Conservation (phyloP, 768 basidiomycete genomes). For the Rhizopogon vulgaris region DNA sequence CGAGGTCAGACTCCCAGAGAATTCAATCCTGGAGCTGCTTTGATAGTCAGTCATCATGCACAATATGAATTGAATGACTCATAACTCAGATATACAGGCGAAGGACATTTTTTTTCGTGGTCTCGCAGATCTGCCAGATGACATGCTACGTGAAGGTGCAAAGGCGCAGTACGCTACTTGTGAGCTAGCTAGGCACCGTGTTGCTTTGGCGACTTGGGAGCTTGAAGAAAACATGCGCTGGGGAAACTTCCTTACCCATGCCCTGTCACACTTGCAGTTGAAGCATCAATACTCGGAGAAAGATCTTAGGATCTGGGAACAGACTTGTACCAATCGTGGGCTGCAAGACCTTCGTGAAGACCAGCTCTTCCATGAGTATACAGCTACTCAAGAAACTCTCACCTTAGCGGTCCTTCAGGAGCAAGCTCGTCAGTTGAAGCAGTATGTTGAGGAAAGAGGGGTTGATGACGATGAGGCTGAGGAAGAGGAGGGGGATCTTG, state of each 20-base stretch:
- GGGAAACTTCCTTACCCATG: not conserved
- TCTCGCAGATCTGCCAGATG: not conserved
- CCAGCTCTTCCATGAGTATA: not conserved
- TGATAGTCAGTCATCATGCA: not conserved
- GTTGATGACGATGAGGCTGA: no score
- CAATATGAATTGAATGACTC: no score
- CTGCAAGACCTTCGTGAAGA: not conserved
- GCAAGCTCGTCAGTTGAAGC: not conserved
- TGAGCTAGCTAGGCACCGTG: not conserved
- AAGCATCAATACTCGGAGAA: not conserved
- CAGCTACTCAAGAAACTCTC: not conserved
- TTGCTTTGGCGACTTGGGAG: not conserved
- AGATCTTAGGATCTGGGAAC: not conserved
- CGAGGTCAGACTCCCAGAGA: not conserved
- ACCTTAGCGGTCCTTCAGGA: not conserved
- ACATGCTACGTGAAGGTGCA: not conserved
- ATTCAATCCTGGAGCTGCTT: not conserved
- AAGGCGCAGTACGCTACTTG: not conserved
- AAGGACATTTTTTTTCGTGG: not conserved
- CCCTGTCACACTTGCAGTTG: not conserved
- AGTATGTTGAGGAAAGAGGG: not conserved
- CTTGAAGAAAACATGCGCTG: not conserved
- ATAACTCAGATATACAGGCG: not conserved
- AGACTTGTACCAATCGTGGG: not conserved
- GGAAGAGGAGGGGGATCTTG: no score